A percentile compares a stretch with the other conserved stretches of the same genome.
Conservation (phyloP, 163 green algal genomes). For the Smithsoniella earleae region DNA sequence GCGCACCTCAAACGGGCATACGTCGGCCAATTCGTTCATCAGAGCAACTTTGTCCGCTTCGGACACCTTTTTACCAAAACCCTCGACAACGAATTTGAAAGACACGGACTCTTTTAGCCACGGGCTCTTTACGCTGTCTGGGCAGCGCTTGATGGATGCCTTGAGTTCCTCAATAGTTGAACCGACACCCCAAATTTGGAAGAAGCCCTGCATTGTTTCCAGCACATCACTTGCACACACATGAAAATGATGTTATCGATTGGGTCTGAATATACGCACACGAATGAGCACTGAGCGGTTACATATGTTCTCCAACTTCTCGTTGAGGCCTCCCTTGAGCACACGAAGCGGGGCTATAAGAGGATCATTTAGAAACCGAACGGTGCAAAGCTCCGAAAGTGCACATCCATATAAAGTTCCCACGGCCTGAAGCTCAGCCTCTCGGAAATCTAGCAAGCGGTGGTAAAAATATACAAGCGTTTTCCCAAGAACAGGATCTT, state of each 20-base stretch:
- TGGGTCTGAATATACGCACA: too few species aligned
- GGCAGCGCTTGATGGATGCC: slow-evolving; percentile 41
- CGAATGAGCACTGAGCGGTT: too few species aligned
- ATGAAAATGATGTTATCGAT: too few species aligned
- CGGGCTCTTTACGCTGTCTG: slow-evolving; percentile 34
- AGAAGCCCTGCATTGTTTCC: slow-evolving; percentile 47
- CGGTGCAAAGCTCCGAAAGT: too few species aligned
- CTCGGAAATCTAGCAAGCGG: slow-evolving; percentile 61
- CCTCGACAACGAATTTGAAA: slow-evolving; percentile 33
- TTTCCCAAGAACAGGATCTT: too few species aligned
- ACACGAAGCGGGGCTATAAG: too few species aligned
- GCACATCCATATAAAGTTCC: slow-evolving; percentile 41
- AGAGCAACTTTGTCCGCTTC: slow-evolving; percentile 1
- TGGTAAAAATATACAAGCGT: slow-evolving; percentile 58
- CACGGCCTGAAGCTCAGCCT: slow-evolving; percentile 58
- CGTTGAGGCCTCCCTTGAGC: too few species aligned
- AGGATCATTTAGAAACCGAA: too few species aligned
- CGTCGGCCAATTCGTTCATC: slow-evolving; percentile 14
- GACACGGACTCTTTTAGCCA: slow-evolving; percentile 34
- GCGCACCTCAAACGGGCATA: slow-evolving; percentile 16
- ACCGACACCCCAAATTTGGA: slow-evolving; percentile 77
- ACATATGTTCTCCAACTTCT: too few species aligned
- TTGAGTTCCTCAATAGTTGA: slow-evolving; percentile 53
- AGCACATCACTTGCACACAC: too few species aligned
- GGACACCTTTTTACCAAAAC: slow-evolving; percentile 24